Evolutionary conservation across 352 stramenopile species (phyloP), one percentile per base, ranked within the genome.

Genomic region (Globisporangium acanthophoron): DNA sequence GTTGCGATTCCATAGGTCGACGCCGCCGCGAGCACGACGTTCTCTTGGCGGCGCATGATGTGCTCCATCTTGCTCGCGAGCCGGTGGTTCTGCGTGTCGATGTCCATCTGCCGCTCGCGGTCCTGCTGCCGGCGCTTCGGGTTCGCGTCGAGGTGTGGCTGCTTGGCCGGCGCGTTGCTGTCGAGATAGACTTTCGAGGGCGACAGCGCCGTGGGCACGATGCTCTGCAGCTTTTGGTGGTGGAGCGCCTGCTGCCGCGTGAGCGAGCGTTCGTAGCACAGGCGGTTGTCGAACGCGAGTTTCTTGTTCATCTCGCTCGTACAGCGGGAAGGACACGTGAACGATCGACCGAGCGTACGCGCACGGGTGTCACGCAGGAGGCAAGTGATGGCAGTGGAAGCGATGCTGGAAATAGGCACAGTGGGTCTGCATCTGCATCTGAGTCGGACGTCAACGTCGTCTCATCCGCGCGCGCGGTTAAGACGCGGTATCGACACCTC

Each of bases 191-290:
- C 73, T 39, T 71, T 71, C 5, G 82, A 87, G 1, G 78, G 80
- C 1, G 82, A 90, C 9, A 72, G 61, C 27, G 72, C 78, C 20
- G 80, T 90, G 6, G 78, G 71, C 31, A 87, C 51, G 21, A 90
- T 61, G 29, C 71, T 73, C 57, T 87, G 69, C 7, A 92, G 67
- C 54, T 88, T 90, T 35, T 74, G 66, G 16, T 87, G 74, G 66
- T 90, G 82, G 18, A 89, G 59, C 5, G 70, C 69, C 45, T 89
- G 80, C 49, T 84, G 74, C 31, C 73, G 74, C 16, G 66, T 63
- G 35, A 92, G 78, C 56, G 89, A 74, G 52, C 82, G 82, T 67
- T 92, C 80, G 51, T 90, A 92, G 70, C 82, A 92, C 37, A 92
- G 67, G 12, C 76, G 82, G 54, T 92, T 92, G 64, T 90, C 76